phyloP scores from a whole-genome alignment of 2,329 filamentous ascomycete genomes.

The Rhinocladiella mackenziei region DNA sequence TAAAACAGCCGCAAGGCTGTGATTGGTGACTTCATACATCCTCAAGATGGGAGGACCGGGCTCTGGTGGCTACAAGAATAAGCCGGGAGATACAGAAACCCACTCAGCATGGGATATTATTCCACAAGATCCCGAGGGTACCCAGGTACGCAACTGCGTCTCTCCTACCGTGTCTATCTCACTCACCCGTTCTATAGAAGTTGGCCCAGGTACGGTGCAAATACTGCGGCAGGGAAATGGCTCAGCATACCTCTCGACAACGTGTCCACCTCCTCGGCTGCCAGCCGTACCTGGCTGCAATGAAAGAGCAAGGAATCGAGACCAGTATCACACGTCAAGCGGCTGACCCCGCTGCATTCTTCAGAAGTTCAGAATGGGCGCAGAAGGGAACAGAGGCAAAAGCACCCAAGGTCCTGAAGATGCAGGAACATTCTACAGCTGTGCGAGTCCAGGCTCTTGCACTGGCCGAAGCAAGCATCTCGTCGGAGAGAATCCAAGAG shows the following conservation, averaged over 20 bases:
- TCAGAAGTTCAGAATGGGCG: slow-evolving; percentile 23
- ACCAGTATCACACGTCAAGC: slow-evolving; percentile 31
- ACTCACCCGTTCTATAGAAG: slow-evolving; percentile 23
- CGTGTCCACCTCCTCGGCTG: slow-evolving; percentile 30
- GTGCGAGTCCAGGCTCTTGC: slow-evolving; percentile 30
- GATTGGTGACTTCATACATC: not conserved
- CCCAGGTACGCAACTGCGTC: slow-evolving; percentile 20
- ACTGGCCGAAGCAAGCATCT: slow-evolving; percentile 29
- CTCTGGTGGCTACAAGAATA: slow-evolving; percentile 31
- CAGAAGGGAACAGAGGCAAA: slow-evolving; percentile 25
- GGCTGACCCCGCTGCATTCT: slow-evolving; percentile 28
- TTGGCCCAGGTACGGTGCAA: slow-evolving; percentile 32
- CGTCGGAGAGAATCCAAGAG: slow-evolving; percentile 29
- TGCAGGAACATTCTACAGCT: slow-evolving; percentile 28
- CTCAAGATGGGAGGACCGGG: slow-evolving; percentile 30
- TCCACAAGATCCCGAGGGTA: slow-evolving; percentile 26
- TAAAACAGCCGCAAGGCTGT: slow-evolving; percentile 9
- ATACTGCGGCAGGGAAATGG: slow-evolving; percentile 30
- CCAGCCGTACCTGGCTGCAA: slow-evolving; percentile 29
- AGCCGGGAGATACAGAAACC: slow-evolving; percentile 30
- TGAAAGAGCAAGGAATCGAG: slow-evolving; percentile 29
- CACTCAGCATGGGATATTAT: slow-evolving; percentile 32
- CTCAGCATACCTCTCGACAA: slow-evolving; percentile 31
- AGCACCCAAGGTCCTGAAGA: slow-evolving; percentile 29
- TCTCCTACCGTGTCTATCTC: not conserved